Percentiles rank a stretch among this genome's conserved stretches.
phyloP scores from a whole-genome alignment of 495 filamentous ascomycete genomes.

The Astrothelium macrocarpum region DNA sequence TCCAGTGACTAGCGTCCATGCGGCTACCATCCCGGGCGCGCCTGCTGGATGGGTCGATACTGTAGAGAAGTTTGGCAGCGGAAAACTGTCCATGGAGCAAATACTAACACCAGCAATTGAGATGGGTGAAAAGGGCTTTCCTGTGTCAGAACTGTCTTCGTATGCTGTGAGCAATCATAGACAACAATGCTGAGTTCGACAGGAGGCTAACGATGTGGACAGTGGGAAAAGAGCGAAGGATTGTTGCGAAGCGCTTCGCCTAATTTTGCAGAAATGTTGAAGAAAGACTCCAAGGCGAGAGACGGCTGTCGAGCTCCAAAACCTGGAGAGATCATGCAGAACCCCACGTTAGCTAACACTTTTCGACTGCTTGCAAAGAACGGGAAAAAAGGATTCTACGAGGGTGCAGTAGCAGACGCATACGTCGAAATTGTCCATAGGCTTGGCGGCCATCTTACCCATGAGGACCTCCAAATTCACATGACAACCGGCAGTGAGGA shows the following conservation, averaged over 20 bases:
- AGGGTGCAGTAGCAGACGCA: slow-evolving; percentile 67
- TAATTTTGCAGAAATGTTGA: slow-evolving; percentile 78
- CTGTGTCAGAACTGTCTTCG: slow-evolving; percentile 72
- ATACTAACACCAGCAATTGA: slow-evolving; percentile 77
- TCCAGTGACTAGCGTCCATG: slow-evolving; percentile 65
- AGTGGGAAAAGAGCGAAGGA: slow-evolving; percentile 61
- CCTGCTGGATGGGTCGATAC: slow-evolving; percentile 92
- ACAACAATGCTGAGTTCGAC: not conserved
- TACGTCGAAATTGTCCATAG: slow-evolving; percentile 67
- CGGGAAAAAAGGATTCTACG: slow-evolving; percentile 87
- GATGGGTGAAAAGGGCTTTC: slow-evolving; percentile 80
- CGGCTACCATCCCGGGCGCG: slow-evolving; percentile 80
- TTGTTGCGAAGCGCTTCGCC: slow-evolving; percentile 62
- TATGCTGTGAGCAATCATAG: slow-evolving; percentile 48
- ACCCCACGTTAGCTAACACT: slow-evolving; percentile 69
- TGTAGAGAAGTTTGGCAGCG: slow-evolving; percentile 84
- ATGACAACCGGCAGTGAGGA: slow-evolving; percentile 64
- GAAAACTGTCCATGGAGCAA: slow-evolving; percentile 66
- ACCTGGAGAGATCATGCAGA: slow-evolving; percentile 84
- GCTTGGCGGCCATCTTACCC: slow-evolving; percentile 66
- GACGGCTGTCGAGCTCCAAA: slow-evolving; percentile 61
- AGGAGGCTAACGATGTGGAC: slow-evolving; percentile 6
- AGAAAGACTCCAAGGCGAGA: slow-evolving; percentile 52
- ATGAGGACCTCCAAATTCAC: slow-evolving; percentile 73
- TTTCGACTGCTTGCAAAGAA: slow-evolving; percentile 70